A percentile compares a stretch with the other conserved stretches of the same genome.
Conservation (phyloP, 2,329 filamentous ascomycete genomes). For the Stylonectria norvegica region DNA sequence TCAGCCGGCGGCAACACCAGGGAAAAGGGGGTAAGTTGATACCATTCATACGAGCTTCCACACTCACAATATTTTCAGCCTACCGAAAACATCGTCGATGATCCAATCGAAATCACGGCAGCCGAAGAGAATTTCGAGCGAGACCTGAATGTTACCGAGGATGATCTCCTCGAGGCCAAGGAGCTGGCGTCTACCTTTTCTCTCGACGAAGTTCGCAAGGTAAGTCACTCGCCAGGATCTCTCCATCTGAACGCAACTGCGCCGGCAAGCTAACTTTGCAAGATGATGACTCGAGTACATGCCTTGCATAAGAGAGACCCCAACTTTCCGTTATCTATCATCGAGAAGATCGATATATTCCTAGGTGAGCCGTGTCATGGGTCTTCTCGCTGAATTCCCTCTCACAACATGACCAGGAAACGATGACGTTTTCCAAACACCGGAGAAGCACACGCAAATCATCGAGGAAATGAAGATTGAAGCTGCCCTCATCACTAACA, state of each 20-base stretch:
- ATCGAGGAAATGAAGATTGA: slow-evolving; percentile 52
- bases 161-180: slow-evolving; percentile 44
- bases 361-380: slow-evolving; percentile 24
- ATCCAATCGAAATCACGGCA: not conserved
- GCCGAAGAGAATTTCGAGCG: not conserved
- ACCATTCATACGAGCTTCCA: not conserved
- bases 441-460: slow-evolving; percentile 37
- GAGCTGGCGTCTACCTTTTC: slow-evolving; percentile 34
- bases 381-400: no score
- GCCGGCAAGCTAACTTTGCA: no score
- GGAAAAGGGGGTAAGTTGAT: not conserved
- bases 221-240: slow-evolving; percentile 10
- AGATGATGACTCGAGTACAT: slow-evolving; percentile 34
- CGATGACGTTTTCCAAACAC: slow-evolving; percentile 31
- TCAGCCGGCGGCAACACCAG: no score
- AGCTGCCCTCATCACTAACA: slow-evolving; percentile 48
- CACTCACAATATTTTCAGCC: not conserved
- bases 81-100: not conserved
- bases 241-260: slow-evolving; percentile 10
- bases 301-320: slow-evolving; percentile 36
- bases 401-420: no score
- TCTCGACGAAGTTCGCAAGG: slow-evolving; percentile 32
- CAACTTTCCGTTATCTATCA: slow-evolving; percentile 35
- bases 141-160: slow-evolving; percentile 38
- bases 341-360: slow-evolving; percentile 37